phyloP scores from a whole-genome alignment of 495 filamentous ascomycete genomes.

The Daldinia caldariorum region DNA sequence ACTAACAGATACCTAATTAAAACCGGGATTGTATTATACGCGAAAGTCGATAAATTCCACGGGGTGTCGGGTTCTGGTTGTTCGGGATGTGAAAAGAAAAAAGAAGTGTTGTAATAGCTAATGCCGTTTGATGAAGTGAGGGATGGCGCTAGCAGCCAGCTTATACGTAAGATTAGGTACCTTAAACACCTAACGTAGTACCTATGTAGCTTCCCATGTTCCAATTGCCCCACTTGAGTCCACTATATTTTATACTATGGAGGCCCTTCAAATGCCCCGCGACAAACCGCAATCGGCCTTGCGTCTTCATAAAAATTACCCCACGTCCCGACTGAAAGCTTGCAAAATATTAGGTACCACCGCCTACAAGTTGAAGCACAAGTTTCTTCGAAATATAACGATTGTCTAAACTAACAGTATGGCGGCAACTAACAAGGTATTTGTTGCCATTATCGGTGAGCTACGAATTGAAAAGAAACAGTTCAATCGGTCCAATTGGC shows the following conservation, averaged over 20 bases:
- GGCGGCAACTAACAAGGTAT: constrained; percentile 52
- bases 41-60: not conserved
- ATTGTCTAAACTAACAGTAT: constrained; percentile 24
- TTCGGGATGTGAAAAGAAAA: constrained; percentile 8
- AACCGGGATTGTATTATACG: not conserved
- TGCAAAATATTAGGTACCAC: constrained; percentile 10
- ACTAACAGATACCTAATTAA: not conserved
- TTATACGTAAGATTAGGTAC: no score
- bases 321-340: constrained; percentile 35
- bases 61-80: not conserved
- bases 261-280: constrained; percentile 37
- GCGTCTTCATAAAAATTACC: constrained; percentile 38
- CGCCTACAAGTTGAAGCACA: constrained; percentile 1
- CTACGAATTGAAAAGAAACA: constrained; percentile 11
- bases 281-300: constrained; percentile 29
- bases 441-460: constrained; percentile 59
- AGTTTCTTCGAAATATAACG: not conserved
- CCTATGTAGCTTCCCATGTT: no score
- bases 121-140: constrained; percentile 18
- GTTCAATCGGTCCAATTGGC: constrained; percentile 17
- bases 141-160: constrained; percentile 15
- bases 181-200: no score
- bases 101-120: constrained; percentile 12
- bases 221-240: constrained; percentile 11
- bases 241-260: constrained; percentile 11